Percentiles rank a stretch among this genome's conserved stretches.
Conservation (phyloP, 73 alveolate genomes). For the Diophrys appendiculata region DNA sequence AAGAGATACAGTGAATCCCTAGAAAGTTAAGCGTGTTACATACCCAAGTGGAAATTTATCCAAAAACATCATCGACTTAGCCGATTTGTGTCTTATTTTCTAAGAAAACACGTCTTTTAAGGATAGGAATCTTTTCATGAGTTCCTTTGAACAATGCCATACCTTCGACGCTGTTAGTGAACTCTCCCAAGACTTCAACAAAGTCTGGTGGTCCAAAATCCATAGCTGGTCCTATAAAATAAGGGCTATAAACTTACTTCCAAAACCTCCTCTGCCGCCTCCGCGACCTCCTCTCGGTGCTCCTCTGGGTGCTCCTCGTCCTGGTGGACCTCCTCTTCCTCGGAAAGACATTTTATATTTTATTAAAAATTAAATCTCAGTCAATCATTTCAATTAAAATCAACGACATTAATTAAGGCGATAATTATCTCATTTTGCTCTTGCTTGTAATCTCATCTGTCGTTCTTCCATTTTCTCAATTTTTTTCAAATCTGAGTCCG, state of each 20-base stretch:
- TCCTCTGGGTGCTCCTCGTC: not conserved
- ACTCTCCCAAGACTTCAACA: slow-evolving; percentile 48
- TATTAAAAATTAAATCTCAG: not conserved
- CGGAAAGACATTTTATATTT: not conserved
- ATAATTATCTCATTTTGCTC: slow-evolving; percentile 41
- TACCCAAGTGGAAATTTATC: slow-evolving; percentile 15
- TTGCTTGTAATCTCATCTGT: slow-evolving; percentile 68
- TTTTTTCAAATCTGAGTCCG: slow-evolving; percentile 72
- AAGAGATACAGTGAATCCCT: slow-evolving; percentile 40
- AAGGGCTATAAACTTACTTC: not conserved
- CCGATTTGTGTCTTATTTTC: slow-evolving; percentile 44
- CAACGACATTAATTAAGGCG: not conserved
- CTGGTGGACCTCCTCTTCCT: not conserved
- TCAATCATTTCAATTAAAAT: not conserved
- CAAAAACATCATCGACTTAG: slow-evolving; percentile 46
- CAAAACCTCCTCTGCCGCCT: slow-evolving; percentile 11
- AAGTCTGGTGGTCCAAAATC: slow-evolving; percentile 46
- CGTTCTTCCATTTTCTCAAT: slow-evolving; percentile 83
- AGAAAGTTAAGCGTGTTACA: not conserved
- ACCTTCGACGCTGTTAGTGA: slow-evolving; percentile 49
- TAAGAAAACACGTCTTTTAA: slow-evolving; percentile 39
- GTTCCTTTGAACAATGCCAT: slow-evolving; percentile 23
- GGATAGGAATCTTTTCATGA: slow-evolving; percentile 25
- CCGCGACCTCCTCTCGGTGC: not conserved
- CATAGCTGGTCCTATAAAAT: not conserved